Evolutionary conservation across 305 asterid species (phyloP).

Genomic region (Fraxinus nigra): DNA sequence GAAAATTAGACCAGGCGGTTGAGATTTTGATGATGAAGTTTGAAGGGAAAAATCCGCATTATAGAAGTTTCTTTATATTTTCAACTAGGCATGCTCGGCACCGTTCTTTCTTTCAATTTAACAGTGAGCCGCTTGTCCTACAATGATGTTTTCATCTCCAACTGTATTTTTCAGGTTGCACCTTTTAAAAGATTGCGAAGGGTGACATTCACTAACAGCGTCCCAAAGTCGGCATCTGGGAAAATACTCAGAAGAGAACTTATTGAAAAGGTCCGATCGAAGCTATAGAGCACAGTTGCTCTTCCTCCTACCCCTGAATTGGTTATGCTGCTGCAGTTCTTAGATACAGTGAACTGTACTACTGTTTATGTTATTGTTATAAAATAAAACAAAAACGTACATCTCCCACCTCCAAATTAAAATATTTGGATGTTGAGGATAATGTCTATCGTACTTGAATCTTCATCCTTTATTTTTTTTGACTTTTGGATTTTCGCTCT

Average conservation of each 20-base stretch:
- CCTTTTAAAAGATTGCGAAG: slow-evolving; percentile 68
- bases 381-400: background rate
- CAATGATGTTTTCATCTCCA: background rate
- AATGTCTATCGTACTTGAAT: background rate
- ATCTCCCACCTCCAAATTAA: background rate
- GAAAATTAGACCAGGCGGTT: background rate
- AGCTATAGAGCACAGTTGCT: slow-evolving; percentile 26
- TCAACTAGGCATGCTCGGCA: background rate
- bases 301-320: background rate
- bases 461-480: background rate
- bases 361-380: background rate
- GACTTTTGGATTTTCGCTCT: background rate
- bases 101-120: background rate
- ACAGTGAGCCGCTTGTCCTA: background rate
- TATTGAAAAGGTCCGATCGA: slow-evolving; percentile 67
- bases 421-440: background rate
- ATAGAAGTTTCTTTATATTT: background rate
- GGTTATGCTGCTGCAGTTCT: background rate
- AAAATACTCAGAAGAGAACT: slow-evolving; percentile 86
- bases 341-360: background rate
- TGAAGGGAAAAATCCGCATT: background rate
- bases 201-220: slow-evolving; percentile 65
- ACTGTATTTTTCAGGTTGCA: slow-evolving; percentile 55
- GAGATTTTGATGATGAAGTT: background rate
- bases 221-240: slow-evolving; percentile 90